Conservation (phyloP, 352 stramenopile genomes). For the Globisporangium ultimum region DNA sequence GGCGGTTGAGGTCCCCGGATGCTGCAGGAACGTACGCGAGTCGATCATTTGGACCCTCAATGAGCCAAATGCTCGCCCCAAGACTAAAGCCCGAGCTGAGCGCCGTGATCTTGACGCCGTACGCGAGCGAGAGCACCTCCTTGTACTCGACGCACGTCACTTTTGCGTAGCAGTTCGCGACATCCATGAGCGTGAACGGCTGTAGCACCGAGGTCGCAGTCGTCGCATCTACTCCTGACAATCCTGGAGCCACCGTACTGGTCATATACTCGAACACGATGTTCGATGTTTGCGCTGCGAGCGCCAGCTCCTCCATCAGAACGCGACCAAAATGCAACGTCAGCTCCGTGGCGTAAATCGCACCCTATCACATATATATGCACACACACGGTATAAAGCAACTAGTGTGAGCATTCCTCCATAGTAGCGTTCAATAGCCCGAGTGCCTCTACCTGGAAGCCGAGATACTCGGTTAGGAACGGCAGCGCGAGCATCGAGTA, state of each 20-base stretch:
- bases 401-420: neutral
- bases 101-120: conserved; percentile 67
- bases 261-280: conserved; percentile 18
- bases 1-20: conserved; percentile 80
- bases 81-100: conserved; percentile 76
- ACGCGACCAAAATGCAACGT: conserved; percentile 64
- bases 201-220: neutral
- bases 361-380: conserved; percentile 21
- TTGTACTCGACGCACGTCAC: conserved; percentile 60
- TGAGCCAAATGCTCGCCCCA: conserved; percentile 64
- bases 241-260: neutral
- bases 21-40: conserved; percentile 74
- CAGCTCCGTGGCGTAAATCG: conserved; percentile 69
- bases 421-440: neutral
- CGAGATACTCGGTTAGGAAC: conserved; percentile 66
- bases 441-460: conserved; percentile 41
- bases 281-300: conserved; percentile 1
- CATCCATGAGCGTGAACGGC: conserved; percentile 40
- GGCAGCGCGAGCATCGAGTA: conserved; percentile 65
- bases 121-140: conserved; percentile 50
- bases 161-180: conserved; percentile 37
- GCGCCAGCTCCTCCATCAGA: conserved; percentile 66
- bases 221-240: neutral
- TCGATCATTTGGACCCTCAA: conserved; percentile 65
- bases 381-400: neutral